Evolutionary conservation across 208 protist genomes (phyloP), one percentile per base, ranked within the genome.

Genomic region (Endotrypanum monterogeii): DNA sequence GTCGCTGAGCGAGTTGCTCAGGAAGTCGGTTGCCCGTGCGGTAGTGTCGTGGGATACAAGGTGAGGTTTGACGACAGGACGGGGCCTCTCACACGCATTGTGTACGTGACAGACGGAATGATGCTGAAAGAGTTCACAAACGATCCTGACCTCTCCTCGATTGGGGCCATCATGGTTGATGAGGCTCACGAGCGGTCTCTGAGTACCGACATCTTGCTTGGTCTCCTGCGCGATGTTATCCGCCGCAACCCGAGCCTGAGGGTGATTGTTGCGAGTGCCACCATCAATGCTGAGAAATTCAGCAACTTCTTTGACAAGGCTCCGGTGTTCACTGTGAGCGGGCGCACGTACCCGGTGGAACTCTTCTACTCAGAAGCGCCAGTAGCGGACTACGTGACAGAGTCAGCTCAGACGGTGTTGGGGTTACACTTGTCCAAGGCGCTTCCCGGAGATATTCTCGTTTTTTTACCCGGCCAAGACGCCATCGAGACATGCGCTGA

Each of bases 391-490:
- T 99, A 99, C 88, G 98, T 99, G 30, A 98, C 99, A 14, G 91
- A 95, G 37, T 91, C 98, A 0, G 98, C 99, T 2, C 98, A 99
- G 71, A 98, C 98, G 67, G 98, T 92, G 28, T 79, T 98, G 5
- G 78, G 81, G 0, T 85, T 99, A 39, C 98, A 99, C 82, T 51
- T 97, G 3, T 78, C 79, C 6, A 92, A 91, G 77, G 92, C 86
- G 32, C 81, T 92, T 1, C 89, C 88, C 1, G 99, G 99, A 51
- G 99, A 99, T 86, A 99, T 99, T 58, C 94, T 99, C 39, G 93
- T 99, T 12, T 99, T 99, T 85, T 96, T 99, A 89, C 99, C 99
- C 8, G 99, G 99, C 32, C 98, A 99, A 88, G 99, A 99, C 67
- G 99, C 99, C 67, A 99, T 99, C 69, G 94, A 96, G 71, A 87